A percentile compares a stretch with the other conserved stretches of the same genome.
Evolutionary conservation across 352 stramenopile species (phyloP).

Genomic region (Pythium inflatum): DNA sequence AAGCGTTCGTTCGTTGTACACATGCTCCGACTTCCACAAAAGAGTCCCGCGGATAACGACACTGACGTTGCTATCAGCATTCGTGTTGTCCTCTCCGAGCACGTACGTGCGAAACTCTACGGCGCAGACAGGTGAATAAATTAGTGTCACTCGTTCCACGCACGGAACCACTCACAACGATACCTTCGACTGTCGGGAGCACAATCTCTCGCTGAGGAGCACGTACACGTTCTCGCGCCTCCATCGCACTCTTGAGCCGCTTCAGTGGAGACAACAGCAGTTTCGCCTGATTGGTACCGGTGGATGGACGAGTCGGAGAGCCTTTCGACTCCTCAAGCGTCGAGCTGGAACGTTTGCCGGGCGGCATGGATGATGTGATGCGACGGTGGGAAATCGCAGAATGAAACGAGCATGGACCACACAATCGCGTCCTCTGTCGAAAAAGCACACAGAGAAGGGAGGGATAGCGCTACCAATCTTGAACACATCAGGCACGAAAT

Average conservation of each 20-base stretch:
- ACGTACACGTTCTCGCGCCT: conserved; percentile 1
- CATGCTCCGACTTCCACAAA: conserved; percentile 28
- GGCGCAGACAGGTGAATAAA: neutral
- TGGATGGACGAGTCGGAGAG: conserved; percentile 9
- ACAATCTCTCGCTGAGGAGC: conserved; percentile 8
- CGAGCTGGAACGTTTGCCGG: too few species aligned
- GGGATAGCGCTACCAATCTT: too few species aligned
- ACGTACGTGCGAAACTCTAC: conserved; percentile 22
- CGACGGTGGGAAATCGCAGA: too few species aligned
- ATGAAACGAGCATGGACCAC: too few species aligned
- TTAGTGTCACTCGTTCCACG: neutral
- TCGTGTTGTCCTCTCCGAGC: conserved; percentile 7
- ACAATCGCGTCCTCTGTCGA: too few species aligned
- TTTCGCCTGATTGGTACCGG: conserved; percentile 7
- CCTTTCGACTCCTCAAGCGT: too few species aligned
- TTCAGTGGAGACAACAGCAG: conserved; percentile 11
- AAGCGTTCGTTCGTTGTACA: conserved; percentile 5
- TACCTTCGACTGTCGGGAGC: conserved; percentile 23
- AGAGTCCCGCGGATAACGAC: conserved; percentile 19
- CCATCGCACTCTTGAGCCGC: conserved; percentile 19
- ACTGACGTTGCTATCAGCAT: conserved; percentile 2
- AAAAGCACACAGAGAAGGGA: too few species aligned
- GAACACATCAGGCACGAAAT: too few species aligned
- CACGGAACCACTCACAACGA: neutral
- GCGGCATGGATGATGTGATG: too few species aligned